Base-by-base conservation (phyloP, 257 asterid species). In the Solanum medicagineum region DNA sequence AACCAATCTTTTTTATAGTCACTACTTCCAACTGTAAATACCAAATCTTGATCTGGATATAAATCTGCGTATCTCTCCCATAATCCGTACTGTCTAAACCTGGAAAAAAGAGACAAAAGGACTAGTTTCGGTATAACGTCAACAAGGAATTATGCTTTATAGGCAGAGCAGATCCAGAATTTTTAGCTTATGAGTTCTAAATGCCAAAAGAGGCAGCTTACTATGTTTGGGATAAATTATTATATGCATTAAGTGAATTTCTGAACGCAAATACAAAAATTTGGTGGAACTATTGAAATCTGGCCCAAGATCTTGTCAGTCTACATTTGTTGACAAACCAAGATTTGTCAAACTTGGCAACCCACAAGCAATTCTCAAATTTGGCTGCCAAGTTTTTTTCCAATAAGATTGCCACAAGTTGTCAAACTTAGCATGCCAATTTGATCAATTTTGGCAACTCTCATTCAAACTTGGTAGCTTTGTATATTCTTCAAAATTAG, bases 61-160 rank as follows among this genome's bases (percentile, higher is more conserved):
- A 95, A 60, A 51, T 95, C 95, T 59, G 97, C 86, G 91, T 94
- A 94, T 88, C 93, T 93, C 66, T 95, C 98, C 97, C 98, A 95
- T 13, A 95, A 87, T 84, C 98, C 98, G 85, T 95, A 93, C 88
- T 95, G 98, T 85, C 98, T 92, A 87, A 95, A 94, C 86, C 97
- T 94, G 92, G 77, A 62, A 63, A 84, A 54, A 7, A 26, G 22
- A 17, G 40, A 63, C 9, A 87, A 81, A 17, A 20, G 20, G 32
- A 29, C 15, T 26, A 29, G 4, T 40, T 22, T 81, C 9, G 26
- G 4, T 36, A 32, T 10, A 68, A 70, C 32, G 16, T 1, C 16
- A 19, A 4, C 53, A 70, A 5, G 80, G 53, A 70, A 65, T 8
- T 7, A n/a, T 15, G 14, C 29, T 59, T 59, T 9, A 59, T 20